Percentiles rank a stretch among this genome's conserved stretches.
Evolutionary conservation across 768 basidiomycete species (phyloP).

Genomic region (Pleurotus sapidus): DNA sequence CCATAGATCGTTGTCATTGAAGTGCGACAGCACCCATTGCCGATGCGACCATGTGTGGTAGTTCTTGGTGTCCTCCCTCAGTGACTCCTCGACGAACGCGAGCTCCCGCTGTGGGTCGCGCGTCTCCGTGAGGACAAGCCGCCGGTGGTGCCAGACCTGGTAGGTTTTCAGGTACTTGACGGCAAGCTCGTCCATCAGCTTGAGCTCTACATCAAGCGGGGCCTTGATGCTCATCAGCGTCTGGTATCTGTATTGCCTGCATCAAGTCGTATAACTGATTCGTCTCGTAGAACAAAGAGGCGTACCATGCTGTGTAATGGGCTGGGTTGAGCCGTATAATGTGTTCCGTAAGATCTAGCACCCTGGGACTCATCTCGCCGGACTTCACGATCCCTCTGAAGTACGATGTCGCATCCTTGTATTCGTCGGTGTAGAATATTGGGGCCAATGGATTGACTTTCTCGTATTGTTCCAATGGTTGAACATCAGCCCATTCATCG

Average conservation of each 20-base stretch:
- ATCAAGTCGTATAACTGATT: background rate
- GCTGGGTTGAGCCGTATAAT: constrained; percentile 93
- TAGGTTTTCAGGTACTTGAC: constrained; percentile 88
- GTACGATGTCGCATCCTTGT: constrained; percentile 91
- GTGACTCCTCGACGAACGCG: constrained; percentile 68
- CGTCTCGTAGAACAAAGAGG: constrained; percentile 1
- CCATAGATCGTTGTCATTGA: constrained; percentile 75
- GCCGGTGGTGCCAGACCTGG: constrained; percentile 96
- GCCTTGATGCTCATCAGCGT: constrained; percentile 69
- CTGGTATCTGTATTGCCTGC: constrained; percentile 93
- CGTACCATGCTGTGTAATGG: constrained; percentile 95
- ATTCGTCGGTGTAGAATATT: constrained; percentile 88
- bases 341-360: constrained; percentile 82
- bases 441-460: constrained; percentile 77
- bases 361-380: constrained; percentile 78
- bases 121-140: constrained; percentile 62
- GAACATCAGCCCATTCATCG: constrained; percentile 78
- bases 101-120: constrained; percentile 66
- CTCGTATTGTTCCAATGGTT: constrained; percentile 81
- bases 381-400: constrained; percentile 81
- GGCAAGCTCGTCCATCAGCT: constrained; percentile 85
- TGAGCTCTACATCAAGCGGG: constrained; percentile 74
- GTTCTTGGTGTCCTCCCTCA: constrained; percentile 86
- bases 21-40: constrained; percentile 89
- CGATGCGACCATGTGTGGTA: constrained; percentile 99